Conservation (phyloP, 129 eudicot species). For the Centrapalus pauciflorus region DNA sequence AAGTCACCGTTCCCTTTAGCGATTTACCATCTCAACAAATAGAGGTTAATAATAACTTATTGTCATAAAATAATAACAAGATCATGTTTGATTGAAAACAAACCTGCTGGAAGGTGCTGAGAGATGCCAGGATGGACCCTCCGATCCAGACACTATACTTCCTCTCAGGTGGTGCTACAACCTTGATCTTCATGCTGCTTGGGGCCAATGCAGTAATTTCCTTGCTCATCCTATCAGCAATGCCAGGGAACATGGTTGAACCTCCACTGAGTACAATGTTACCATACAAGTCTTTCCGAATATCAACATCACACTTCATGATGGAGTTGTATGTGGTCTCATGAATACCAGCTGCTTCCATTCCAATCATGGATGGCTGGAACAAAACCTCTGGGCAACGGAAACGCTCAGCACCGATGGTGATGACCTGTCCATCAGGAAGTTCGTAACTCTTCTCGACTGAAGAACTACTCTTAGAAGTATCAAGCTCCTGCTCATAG, state of each 20-base stretch:
- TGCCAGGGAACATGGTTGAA: conserved; percentile 70
- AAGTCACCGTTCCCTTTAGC: not conserved
- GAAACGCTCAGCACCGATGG: conserved; percentile 59
- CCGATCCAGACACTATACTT: conserved; percentile 81
- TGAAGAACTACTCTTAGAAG: conserved; percentile 41
- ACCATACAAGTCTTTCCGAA: conserved; percentile 64
- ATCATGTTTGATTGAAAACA: not conserved
- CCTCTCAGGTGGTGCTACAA: conserved; percentile 75
- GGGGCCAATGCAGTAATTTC: conserved; percentile 75
- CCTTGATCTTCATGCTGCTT: conserved; percentile 78
- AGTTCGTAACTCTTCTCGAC: conserved; percentile 52
- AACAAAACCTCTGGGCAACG: conserved; percentile 56
- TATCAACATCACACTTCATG: conserved; percentile 76
- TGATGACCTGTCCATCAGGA: conserved; percentile 65
- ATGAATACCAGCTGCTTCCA: conserved; percentile 81
- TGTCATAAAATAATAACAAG: not conserved
- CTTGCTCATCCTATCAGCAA: conserved; percentile 85
- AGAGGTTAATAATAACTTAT: not conserved
- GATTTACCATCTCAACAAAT: not conserved
- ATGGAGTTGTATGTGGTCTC: conserved; percentile 72
- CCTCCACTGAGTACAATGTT: conserved; percentile 77
- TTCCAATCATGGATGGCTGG: conserved; percentile 65
- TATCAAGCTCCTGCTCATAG: conserved; percentile 53
- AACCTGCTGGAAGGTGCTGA: conserved; percentile 67
- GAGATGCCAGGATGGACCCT: conserved; percentile 64